These are phyloP conservation scores for Hymenoscyphus scutula DNA, from an alignment of 2,329 filamentous ascomycete species.

Conservation along the genomic window DNA sequence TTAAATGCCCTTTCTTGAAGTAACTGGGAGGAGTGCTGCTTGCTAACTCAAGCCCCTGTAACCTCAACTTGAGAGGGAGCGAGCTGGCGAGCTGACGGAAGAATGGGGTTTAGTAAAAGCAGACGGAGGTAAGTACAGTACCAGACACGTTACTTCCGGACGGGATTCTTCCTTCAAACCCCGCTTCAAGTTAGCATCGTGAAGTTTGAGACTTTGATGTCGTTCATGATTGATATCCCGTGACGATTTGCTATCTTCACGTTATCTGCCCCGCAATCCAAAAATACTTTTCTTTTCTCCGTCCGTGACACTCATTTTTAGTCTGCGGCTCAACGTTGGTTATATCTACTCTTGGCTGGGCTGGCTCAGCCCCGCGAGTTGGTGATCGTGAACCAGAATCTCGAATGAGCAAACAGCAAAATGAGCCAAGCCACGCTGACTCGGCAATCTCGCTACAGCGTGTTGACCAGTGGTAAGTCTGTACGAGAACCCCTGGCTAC, in stretches of 20 bases:
- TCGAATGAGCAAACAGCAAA: neutral
- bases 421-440: slow-evolving; percentile 2
- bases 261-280: neutral
- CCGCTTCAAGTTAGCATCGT: neutral
- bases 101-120: neutral
- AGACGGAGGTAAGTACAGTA: neutral
- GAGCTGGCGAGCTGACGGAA: no score
- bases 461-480: neutral
- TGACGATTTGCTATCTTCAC: neutral
- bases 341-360: neutral
- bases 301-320: neutral
- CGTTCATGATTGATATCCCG: neutral
- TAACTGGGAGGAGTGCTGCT: neutral
- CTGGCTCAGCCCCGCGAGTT: neutral
- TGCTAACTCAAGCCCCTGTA: neutral
- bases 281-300: neutral
- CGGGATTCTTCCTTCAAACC: neutral
- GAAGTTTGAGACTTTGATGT: neutral
- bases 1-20: neutral
- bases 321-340: neutral
- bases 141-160: neutral
- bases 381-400: neutral
- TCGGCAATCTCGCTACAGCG: neutral
- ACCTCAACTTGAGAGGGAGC: neutral
- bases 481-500: neutral